These are phyloP conservation scores for Grigorovia humatica DNA, from an alignment of 805 yeast genomes.

Conservation along the genomic window DNA sequence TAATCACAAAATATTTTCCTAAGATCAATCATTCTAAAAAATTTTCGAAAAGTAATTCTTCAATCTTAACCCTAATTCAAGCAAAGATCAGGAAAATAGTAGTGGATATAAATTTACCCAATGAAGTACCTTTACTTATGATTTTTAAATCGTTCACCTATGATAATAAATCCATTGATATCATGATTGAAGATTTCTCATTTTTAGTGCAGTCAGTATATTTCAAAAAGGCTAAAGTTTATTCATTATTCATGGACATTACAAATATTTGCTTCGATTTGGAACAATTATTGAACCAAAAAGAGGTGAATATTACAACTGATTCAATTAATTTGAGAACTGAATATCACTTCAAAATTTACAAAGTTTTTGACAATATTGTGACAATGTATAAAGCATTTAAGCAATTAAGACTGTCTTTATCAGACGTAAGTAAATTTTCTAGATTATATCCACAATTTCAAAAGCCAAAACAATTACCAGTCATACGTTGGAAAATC, in stretches of 20 bases:
- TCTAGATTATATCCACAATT: constrained; percentile 18
- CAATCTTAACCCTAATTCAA: background rate
- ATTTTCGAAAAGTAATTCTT: background rate
- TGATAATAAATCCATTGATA: background rate
- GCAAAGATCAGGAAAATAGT: constrained; percentile 11
- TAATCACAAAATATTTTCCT: constrained; percentile 7
- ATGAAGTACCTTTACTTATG: constrained; percentile 17
- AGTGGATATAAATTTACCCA: constrained; percentile 20
- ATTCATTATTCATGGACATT: constrained; percentile 15
- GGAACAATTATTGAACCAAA: background rate
- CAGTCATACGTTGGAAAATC: constrained; percentile 35
- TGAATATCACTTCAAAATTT: constrained; percentile 32
- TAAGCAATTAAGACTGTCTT: constrained; percentile 36
- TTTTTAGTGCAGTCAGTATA: constrained; percentile 24
- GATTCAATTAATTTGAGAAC: constrained; percentile 20
- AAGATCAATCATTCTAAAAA: background rate
- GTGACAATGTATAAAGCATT: constrained; percentile 39
- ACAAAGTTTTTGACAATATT: constrained; percentile 41
- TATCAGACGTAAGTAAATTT: constrained; percentile 26
- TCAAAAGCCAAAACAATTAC: constrained; percentile 28
- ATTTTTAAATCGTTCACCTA: constrained; percentile 7
- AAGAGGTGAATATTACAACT: constrained; percentile 7
- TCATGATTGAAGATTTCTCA: constrained; percentile 8
- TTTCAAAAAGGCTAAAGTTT: constrained; percentile 12
- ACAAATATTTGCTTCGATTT: constrained; percentile 10